Percentiles rank a stretch among this genome's conserved stretches.
These are phyloP conservation scores for Posidonia oceanica DNA, from an alignment of 116 monocot genomes.

Conservation along the genomic window DNA sequence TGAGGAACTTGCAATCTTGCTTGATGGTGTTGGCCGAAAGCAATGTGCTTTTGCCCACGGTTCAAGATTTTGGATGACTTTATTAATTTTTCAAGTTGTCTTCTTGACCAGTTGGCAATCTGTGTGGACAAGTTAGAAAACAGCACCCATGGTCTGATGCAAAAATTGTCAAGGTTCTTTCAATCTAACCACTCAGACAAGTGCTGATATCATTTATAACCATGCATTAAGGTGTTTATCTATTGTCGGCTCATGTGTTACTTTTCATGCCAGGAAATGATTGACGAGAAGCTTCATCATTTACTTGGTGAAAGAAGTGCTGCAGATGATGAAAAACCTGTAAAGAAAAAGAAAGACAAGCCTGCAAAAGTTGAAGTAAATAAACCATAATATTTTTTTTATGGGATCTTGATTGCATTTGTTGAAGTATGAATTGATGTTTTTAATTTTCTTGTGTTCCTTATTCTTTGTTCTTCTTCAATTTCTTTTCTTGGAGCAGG, in stretches of 20 bases:
- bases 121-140: constrained; percentile 90
- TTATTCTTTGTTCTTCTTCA: neutral
- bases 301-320: constrained; percentile 86
- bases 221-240: neutral
- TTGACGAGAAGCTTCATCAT: constrained; percentile 50
- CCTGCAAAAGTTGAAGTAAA: constrained; percentile 63
- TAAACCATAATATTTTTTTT: neutral
- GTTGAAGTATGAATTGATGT: neutral
- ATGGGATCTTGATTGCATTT: neutral
- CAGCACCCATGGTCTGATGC: constrained; percentile 89
- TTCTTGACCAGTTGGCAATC: constrained; percentile 56
- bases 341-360: constrained; percentile 95
- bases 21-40: too few species aligned
- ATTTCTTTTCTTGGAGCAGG: constrained; percentile 37
- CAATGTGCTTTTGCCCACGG: too few species aligned
- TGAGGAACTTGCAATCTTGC: too few species aligned
- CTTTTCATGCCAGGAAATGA: constrained; percentile 41
- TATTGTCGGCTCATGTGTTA: too few species aligned
- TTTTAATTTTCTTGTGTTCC: neutral
- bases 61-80: too few species aligned
- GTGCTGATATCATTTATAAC: neutral
- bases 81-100: too few species aligned
- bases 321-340: constrained; percentile 68
- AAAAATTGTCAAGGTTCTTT: constrained; percentile 70
- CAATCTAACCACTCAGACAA: neutral